Evolutionary conservation across 192 early-diverging fungal species (phyloP).

Genomic region (Lobosporangium transversale): DNA sequence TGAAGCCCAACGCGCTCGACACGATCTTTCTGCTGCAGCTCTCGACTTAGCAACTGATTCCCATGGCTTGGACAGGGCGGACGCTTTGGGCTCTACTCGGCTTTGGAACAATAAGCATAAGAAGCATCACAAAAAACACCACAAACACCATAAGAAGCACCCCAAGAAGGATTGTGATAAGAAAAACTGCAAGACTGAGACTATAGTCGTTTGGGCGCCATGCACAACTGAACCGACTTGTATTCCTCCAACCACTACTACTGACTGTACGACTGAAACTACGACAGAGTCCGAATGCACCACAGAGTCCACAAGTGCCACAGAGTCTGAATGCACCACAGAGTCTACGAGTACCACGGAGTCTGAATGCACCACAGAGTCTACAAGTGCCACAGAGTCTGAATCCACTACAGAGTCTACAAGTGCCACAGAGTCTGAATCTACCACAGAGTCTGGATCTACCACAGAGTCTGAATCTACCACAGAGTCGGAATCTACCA

Average conservation of each 20-base stretch:
- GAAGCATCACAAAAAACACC: constrained; percentile 1
- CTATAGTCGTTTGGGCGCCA: background rate
- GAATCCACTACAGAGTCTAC: background rate
- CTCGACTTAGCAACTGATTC: background rate
- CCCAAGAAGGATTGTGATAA: background rate
- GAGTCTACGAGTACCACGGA: too few species aligned
- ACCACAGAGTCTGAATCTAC: background rate
- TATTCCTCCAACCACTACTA: too few species aligned
- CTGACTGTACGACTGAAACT: background rate
- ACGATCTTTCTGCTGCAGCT: constrained; percentile 1
- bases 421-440: too few species aligned
- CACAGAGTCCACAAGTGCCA: too few species aligned
- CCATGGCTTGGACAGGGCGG: background rate
- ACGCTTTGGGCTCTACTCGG: background rate
- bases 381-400: too few species aligned
- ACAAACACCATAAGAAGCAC: background rate
- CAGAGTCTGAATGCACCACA: too few species aligned
- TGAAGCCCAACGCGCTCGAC: constrained; percentile 34
- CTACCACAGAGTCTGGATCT: too few species aligned
- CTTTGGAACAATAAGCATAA: background rate
- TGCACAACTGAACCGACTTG: constrained; percentile 9
- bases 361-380: too few species aligned
- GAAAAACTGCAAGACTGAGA: constrained; percentile 30
- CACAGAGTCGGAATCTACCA: background rate
- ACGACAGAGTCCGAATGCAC: too few species aligned